A percentile compares a stretch with the other conserved stretches of the same genome.
These are phyloP conservation scores for Acanthamoeba quina DNA, from an alignment of 208 protist species.

Conservation along the genomic window DNA sequence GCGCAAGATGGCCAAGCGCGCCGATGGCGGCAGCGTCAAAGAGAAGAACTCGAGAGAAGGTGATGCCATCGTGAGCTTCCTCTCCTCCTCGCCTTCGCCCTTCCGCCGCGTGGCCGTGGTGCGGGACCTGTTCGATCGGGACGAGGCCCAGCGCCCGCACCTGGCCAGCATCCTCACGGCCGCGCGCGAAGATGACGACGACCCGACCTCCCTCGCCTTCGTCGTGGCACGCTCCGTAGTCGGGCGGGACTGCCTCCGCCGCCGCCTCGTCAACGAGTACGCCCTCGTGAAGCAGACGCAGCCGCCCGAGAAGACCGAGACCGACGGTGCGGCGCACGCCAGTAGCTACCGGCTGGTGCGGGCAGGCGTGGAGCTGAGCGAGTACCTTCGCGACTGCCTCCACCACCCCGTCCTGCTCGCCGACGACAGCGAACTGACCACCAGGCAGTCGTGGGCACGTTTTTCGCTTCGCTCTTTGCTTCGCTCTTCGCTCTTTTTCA, in stretches of 20 bases:
- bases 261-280: conserved; percentile 79
- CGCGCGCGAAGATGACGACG: conserved; percentile 13
- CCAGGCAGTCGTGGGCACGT: not conserved
- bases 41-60: not conserved
- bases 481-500: no score
- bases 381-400: conserved; percentile 64
- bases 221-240: conserved; percentile 4
- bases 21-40: not conserved
- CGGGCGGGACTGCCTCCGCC: conserved; percentile 25
- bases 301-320: not conserved
- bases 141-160: not conserved
- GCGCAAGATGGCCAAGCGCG: not conserved
- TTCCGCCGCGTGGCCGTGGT: conserved; percentile 62
- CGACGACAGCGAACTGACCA: conserved; percentile 33
- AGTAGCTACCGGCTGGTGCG: not conserved
- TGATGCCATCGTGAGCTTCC: not conserved
- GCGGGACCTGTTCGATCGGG: conserved; percentile 61
- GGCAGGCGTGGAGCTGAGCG: conserved; percentile 4
- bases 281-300: not conserved
- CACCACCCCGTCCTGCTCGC: conserved; percentile 42
- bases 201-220: not conserved
- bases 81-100: not conserved
- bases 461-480: not conserved
- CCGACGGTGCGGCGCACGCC: not conserved
- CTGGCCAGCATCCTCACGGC: conserved; percentile 19